These are phyloP conservation scores for Thelonectria olida DNA, from an alignment of 2,329 filamentous ascomycete species.

Conservation along the genomic window DNA sequence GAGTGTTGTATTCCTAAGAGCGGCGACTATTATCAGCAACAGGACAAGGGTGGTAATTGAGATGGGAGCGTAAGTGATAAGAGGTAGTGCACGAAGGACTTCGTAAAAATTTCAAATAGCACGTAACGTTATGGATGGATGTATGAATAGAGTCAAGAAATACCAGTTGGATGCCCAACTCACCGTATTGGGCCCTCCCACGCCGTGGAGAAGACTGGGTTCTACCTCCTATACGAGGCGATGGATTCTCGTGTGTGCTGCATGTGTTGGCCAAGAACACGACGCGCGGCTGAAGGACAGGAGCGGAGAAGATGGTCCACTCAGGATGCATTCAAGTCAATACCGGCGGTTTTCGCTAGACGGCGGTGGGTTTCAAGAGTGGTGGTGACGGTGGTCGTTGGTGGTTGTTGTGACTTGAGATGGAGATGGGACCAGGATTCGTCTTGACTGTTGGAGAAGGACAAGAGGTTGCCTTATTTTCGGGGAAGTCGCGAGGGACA, in stretches of 20 bases:
- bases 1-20: conserved; percentile 1
- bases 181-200: neutral
- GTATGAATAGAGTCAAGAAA: neutral
- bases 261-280: neutral
- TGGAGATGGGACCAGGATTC: neutral
- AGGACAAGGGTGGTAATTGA: neutral
- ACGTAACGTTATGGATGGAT: no score
- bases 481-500: neutral
- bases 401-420: neutral
- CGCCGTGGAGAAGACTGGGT: neutral
- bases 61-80: neutral
- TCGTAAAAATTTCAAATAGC: no score
- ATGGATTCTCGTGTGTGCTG: neutral
- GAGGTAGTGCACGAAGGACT: no score
- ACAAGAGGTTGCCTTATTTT: neutral
- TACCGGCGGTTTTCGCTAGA: neutral
- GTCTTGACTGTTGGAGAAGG: neutral
- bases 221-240: conserved; percentile 5
- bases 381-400: conserved; percentile 7
- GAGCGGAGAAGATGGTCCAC: neutral
- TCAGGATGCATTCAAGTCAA: neutral
- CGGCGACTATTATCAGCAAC: neutral
- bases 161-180: neutral
- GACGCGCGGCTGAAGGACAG: neutral
- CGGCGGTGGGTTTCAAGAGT: conserved; percentile 16